These are phyloP conservation scores for Fusarium praegraminearum DNA, from an alignment of 2,329 filamentous ascomycete genomes.

Conservation along the genomic window DNA sequence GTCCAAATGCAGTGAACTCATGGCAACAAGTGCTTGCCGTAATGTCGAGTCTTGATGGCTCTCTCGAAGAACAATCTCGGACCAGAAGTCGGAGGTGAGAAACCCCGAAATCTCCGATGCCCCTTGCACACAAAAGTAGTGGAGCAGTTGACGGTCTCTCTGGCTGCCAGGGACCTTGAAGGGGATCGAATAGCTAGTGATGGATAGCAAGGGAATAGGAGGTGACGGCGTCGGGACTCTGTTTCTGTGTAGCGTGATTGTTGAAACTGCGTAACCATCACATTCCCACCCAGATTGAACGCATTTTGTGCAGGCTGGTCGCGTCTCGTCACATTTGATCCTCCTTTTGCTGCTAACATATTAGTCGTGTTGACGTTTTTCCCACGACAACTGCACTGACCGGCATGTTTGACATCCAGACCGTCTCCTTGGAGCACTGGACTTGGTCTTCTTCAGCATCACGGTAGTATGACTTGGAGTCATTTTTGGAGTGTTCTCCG, in stretches of 20 bases:
- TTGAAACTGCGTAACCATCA: neutral
- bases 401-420: constrained; percentile 25
- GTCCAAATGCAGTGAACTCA: constrained; percentile 22
- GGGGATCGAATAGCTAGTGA: constrained; percentile 9
- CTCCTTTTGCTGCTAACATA: constrained; percentile 1
- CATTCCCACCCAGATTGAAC: constrained; percentile 13
- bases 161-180: constrained; percentile 22
- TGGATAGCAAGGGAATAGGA: neutral
- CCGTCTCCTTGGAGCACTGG: constrained; percentile 5
- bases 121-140: constrained; percentile 26
- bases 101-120: constrained; percentile 14
- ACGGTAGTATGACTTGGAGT: neutral
- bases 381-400: neutral
- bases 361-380: neutral
- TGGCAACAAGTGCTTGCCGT: constrained; percentile 15
- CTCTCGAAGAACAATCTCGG: constrained; percentile 2
- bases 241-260: too few species aligned
- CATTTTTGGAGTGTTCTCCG: neutral
- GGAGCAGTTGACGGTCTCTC: constrained; percentile 5
- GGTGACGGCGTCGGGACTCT: fast-evolving
- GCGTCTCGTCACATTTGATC: constrained; percentile 19
- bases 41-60: constrained; percentile 12
- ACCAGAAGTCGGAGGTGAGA: constrained; percentile 15
- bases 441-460: neutral
- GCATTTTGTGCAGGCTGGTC: constrained; percentile 7